These are phyloP conservation scores for Cercospora brassicicola DNA, from an alignment of 2,329 filamentous ascomycete species.

Conservation along the genomic window DNA sequence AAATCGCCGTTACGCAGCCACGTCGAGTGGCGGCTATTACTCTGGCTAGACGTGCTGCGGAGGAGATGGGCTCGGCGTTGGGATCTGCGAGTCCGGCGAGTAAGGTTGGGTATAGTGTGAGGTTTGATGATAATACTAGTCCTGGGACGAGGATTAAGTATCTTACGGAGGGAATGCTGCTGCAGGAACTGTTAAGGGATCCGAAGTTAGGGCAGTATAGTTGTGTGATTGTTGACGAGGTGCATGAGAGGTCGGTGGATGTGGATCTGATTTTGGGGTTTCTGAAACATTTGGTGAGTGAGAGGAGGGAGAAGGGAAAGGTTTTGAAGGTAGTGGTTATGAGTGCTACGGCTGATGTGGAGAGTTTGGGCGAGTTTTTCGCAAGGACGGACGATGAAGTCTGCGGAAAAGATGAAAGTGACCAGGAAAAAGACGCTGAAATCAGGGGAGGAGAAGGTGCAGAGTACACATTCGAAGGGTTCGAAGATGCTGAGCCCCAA, in stretches of 20 bases:
- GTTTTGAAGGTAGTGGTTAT: slow-evolving; percentile 89
- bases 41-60: slow-evolving; percentile 80
- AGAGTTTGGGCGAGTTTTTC: slow-evolving; percentile 76
- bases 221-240: slow-evolving; percentile 89
- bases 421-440: neutral
- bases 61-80: slow-evolving; percentile 71
- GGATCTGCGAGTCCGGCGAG: slow-evolving; percentile 60
- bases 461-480: slow-evolving; percentile 25
- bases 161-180: slow-evolving; percentile 90
- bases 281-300: slow-evolving; percentile 71
- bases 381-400: slow-evolving; percentile 25
- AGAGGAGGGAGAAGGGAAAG: slow-evolving; percentile 59
- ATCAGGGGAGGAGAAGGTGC: slow-evolving; percentile 6
- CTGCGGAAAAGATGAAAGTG: neutral
- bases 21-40: slow-evolving; percentile 91
- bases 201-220: slow-evolving; percentile 81
- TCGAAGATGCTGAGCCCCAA: slow-evolving; percentile 27
- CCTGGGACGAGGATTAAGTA: slow-evolving; percentile 86
- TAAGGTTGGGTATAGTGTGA: slow-evolving; percentile 86
- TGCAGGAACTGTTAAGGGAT: slow-evolving; percentile 89
- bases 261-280: slow-evolving; percentile 91
- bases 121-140: slow-evolving; percentile 87
- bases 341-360: slow-evolving; percentile 93
- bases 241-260: slow-evolving; percentile 93
- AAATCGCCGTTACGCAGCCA: slow-evolving; percentile 92